Evolutionary conservation across 306 rosid genomes (phyloP), one percentile per base, ranked within the genome.

Genomic region (Rosa rugosa): DNA sequence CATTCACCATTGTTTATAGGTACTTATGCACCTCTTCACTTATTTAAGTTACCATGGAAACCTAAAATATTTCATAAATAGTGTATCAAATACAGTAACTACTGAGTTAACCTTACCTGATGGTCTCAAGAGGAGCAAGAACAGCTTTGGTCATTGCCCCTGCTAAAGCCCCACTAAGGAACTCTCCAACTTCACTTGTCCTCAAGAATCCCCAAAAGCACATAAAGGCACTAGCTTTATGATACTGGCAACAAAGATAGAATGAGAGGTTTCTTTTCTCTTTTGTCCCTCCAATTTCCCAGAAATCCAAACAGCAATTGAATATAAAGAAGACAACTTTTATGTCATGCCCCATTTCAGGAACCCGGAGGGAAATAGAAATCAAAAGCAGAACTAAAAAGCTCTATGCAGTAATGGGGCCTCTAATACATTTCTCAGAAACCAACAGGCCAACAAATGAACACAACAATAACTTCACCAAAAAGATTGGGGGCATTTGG

Each of bases 91-190:
- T 16, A 22, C 67, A 65, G 77, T n/a, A 22, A 45, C 50, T 70
- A 31, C 67, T 67, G 64, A 36, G 11, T 63, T 34, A 45, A 66
- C 22, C 81, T 31, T 83, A 91, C 97, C 99, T 91, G 88, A 95
- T 87, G 42, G 99, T 95, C 88, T 95, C 97, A 59, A 95, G 99
- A 80, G 99, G 99, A 69, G 97, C 99, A 86, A 95, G 99, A 31
- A 92, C 79, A 75, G 98, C 97, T 86, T 95, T 95, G 13, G 99
- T 92, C 99, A 95, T 95, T 23, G 97, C 97, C 80, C 97, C 99
- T 66, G 99, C 97, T 56, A 95, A 81, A 44, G 98, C 98, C 40
- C 94, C 97, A 66, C 99, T 95, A 40, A 90, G 80, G 85, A 94
- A 95, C 88, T 95, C 99, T 5, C 89, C 88, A 76, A 82, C 97